phyloP scores from a whole-genome alignment of 2,329 filamentous ascomycete genomes.

The Hypoxylon sp. region DNA sequence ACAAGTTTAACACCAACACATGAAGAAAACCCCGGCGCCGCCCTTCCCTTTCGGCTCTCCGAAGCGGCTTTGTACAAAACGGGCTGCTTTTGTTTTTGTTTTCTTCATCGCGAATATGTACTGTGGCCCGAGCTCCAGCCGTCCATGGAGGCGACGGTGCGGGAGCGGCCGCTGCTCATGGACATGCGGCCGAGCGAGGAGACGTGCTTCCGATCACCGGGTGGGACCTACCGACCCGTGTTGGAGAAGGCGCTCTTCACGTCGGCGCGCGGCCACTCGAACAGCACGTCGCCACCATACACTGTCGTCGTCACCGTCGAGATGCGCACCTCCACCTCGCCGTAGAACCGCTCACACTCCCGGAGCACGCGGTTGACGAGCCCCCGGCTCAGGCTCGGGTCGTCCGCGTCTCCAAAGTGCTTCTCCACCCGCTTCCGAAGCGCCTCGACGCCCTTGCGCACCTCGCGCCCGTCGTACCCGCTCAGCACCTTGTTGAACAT shows the following conservation, averaged over 20 bases:
- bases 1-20: not conserved
- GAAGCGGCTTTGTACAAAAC: no score
- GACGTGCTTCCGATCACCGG: conserved; percentile 39
- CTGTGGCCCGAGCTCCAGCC: conserved; percentile 26
- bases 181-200: conserved; percentile 27
- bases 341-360: conserved; percentile 70
- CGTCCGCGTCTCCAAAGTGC: conserved; percentile 91
- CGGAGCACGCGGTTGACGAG: conserved; percentile 65
- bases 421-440: conserved; percentile 94
- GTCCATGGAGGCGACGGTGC: conserved; percentile 20
- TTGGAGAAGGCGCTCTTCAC: conserved; percentile 65
- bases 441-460: conserved; percentile 88
- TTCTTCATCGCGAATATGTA: conserved; percentile 33
- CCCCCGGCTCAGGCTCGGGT: conserved; percentile 68
- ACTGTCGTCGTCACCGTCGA: conserved; percentile 67
- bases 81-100: no score
- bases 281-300: conserved; percentile 69
- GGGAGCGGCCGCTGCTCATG: conserved; percentile 23
- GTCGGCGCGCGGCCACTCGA: conserved; percentile 71
- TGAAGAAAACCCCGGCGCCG: no score
- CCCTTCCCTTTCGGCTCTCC: no score
- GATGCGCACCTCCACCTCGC: conserved; percentile 67
- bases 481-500: conserved; percentile 88
- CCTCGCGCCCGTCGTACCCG: conserved; percentile 81
- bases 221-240: conserved; percentile 44